A percentile compares a stretch with the other conserved stretches of the same genome.
These are phyloP conservation scores for Aspergillus nanangensis DNA, from an alignment of 495 filamentous ascomycete genomes.

Conservation along the genomic window DNA sequence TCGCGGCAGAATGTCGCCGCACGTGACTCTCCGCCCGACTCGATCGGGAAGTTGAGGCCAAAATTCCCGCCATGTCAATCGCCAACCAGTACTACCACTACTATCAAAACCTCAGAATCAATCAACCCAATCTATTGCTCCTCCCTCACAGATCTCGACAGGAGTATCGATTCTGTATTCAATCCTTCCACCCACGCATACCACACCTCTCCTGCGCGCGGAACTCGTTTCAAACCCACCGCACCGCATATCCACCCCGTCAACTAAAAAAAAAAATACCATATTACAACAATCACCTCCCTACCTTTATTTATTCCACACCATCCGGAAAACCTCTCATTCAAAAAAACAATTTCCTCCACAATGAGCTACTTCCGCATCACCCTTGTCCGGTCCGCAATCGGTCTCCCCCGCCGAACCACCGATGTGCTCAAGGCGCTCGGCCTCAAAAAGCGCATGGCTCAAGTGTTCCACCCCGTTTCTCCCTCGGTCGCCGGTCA, in stretches of 20 bases:
- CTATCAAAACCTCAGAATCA: no score
- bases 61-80: conserved; percentile 11
- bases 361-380: conserved; percentile 92
- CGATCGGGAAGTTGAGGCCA: conserved; percentile 14
- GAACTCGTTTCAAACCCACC: no score
- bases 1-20: conserved; percentile 16
- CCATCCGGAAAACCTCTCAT: background rate
- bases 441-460: conserved; percentile 81
- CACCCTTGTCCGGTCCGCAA: conserved; percentile 86
- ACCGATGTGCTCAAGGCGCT: conserved; percentile 83
- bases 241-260: no score
- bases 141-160: no score
- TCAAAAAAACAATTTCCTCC: background rate
- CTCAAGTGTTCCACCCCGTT: conserved; percentile 89
- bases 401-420: conserved; percentile 81
- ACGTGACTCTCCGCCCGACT: conserved; percentile 22
- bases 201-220: no score
- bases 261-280: no score
- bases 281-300: no score
- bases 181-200: no score
- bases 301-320: no score
- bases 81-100: no score
- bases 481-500: conserved; percentile 80
- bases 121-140: no score
- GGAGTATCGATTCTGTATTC: no score